These are phyloP conservation scores for Pseudofabraea citricarpa DNA, from an alignment of 2,329 filamentous ascomycete species.

Conservation along the genomic window DNA sequence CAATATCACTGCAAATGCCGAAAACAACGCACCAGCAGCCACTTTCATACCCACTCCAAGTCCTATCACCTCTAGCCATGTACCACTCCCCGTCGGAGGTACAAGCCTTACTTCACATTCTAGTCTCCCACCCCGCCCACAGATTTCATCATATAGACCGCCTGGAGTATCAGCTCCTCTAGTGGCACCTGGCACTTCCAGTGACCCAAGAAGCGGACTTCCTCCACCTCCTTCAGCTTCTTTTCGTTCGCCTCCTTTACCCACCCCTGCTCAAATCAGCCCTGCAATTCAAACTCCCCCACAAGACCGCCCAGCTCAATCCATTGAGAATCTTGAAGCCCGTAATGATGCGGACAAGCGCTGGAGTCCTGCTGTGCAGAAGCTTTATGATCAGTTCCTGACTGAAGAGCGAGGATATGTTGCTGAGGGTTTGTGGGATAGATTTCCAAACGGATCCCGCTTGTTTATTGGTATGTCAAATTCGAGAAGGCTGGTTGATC, in stretches of 20 bases:
- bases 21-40: conserved; percentile 22
- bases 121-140: conserved; percentile 30
- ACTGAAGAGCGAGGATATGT: conserved; percentile 71
- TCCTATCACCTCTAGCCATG: conserved; percentile 16
- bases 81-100: conserved; percentile 16
- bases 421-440: conserved; percentile 74
- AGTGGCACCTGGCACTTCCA: conserved; percentile 27
- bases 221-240: conserved; percentile 28
- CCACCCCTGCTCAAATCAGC: conserved; percentile 16
- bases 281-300: conserved; percentile 15
- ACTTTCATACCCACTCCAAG: conserved; percentile 12
- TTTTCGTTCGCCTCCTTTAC: conserved; percentile 19
- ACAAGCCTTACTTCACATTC: conserved; percentile 26
- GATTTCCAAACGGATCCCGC: conserved; percentile 71
- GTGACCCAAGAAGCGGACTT: conserved; percentile 26
- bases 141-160: conserved; percentile 26
- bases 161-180: conserved; percentile 22
- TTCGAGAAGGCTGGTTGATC: conserved; percentile 3
- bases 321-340: conserved; percentile 19
- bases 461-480: conserved; percentile 69
- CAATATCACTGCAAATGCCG: conserved; percentile 32
- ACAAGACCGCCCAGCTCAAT: conserved; percentile 13
- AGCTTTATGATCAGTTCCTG: conserved; percentile 68
- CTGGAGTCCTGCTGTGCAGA: conserved; percentile 49
- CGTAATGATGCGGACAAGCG: conserved; percentile 25